phyloP scores from a whole-genome alignment of 139 green algal genomes.

The Tetradesmus obliquus region DNA sequence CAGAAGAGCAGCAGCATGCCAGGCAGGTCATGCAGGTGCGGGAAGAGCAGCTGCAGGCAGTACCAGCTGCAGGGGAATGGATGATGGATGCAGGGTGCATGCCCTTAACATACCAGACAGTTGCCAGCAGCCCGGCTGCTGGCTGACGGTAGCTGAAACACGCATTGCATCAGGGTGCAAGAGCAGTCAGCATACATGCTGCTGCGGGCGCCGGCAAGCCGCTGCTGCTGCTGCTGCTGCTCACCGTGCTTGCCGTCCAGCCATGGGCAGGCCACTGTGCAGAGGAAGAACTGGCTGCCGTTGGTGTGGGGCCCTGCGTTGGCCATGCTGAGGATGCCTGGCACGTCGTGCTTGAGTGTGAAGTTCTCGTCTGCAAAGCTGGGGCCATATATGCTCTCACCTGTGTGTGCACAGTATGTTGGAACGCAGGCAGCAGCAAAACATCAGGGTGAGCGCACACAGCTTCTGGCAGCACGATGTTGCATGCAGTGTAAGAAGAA shows the following conservation, averaged over 20 bases:
- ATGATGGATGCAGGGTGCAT: too few relatives aligned
- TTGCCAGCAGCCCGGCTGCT: too few relatives aligned
- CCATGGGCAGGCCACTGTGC: slow-evolving; percentile 76
- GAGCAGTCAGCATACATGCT: too few relatives aligned
- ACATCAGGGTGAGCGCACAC: neutral
- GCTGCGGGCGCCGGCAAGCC: too few relatives aligned
- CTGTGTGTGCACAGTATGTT: slow-evolving; percentile 69
- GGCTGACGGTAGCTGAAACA: too few relatives aligned
- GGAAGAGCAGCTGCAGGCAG: too few relatives aligned
- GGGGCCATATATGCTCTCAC: slow-evolving; percentile 88
- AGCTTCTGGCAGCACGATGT: slow-evolving; percentile 56
- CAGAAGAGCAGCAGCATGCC: neutral
- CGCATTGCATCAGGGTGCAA: too few relatives aligned
- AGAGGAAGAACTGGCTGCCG: slow-evolving; percentile 85
- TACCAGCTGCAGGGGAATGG: too few relatives aligned
- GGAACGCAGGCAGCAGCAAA: neutral
- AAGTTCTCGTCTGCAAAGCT: slow-evolving; percentile 93
- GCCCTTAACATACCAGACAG: too few relatives aligned
- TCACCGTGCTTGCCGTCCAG: slow-evolving; percentile 86
- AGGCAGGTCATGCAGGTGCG: too few relatives aligned
- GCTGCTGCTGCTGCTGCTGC: neutral
- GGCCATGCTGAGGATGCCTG: slow-evolving; percentile 77
- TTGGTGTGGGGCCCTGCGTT: slow-evolving; percentile 83
- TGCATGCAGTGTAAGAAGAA: neutral
- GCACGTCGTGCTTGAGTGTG: slow-evolving; percentile 83